Conservation (phyloP, 108 stramenopile genomes). For the Skeletonema grethae region DNA sequence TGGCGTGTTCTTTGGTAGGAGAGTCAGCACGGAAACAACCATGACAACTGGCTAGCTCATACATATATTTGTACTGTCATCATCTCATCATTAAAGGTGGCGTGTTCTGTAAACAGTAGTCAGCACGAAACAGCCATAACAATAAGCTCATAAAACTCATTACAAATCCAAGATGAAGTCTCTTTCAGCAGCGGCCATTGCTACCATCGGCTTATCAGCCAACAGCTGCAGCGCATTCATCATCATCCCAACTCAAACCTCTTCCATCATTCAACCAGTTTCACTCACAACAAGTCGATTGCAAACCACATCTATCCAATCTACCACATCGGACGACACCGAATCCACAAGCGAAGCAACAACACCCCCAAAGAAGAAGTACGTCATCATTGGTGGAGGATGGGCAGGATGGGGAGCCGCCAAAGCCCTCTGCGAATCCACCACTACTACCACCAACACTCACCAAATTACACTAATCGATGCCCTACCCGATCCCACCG, state of each 20-base stretch:
- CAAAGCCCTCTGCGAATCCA: slow-evolving; percentile 76
- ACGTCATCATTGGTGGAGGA: slow-evolving; percentile 89
- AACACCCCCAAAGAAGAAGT: slow-evolving; percentile 40
- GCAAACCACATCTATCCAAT: background rate
- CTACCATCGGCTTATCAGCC: background rate
- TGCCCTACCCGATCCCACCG: slow-evolving; percentile 84
- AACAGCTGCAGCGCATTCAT: background rate
- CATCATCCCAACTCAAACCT: background rate
- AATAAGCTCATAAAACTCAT: background rate
- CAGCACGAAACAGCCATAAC: background rate
- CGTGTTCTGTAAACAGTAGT: background rate
- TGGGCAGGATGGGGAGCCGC: slow-evolving; percentile 97
- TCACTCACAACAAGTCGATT: background rate
- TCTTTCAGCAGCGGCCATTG: background rate
- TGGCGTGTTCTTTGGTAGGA: too few relatives aligned
- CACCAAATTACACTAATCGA: slow-evolving; percentile 75
- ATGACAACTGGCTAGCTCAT: too few relatives aligned
- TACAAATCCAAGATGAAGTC: background rate
- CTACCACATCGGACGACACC: background rate
- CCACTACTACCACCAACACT: background rate
- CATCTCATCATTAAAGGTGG: too few relatives aligned
- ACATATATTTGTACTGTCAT: background rate
- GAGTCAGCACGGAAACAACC: too few relatives aligned
- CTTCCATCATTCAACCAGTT: background rate
- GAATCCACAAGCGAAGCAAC: background rate